phyloP scores from a whole-genome alignment of 2,329 filamentous ascomycete species.

The Fusarium vanettenii region DNA sequence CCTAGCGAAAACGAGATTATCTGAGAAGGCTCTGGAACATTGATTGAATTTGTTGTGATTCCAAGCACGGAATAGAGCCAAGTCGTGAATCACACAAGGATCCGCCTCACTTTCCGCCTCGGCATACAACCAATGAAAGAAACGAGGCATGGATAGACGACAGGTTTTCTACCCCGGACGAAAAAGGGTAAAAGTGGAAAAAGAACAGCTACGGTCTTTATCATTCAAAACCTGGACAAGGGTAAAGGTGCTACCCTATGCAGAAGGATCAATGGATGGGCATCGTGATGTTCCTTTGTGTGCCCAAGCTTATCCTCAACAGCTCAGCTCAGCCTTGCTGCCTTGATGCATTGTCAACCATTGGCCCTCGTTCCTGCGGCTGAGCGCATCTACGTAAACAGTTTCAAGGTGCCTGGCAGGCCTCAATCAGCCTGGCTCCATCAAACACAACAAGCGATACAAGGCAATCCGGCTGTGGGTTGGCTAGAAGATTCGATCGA shows the following conservation, averaged over 20 bases:
- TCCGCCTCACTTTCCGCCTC: conserved; percentile 10
- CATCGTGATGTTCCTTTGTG: not conserved
- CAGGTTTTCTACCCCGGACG: not conserved
- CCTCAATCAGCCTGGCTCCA: conserved; percentile 10
- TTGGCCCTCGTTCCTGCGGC: conserved; percentile 9
- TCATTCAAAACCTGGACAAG: too few relatives aligned
- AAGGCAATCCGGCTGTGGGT: not conserved
- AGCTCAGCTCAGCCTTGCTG: conserved; percentile 26
- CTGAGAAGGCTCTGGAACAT: not conserved
- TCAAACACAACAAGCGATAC: conserved; percentile 1
- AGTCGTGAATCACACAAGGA: not conserved
- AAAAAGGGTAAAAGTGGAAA: not conserved
- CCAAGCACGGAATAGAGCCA: not conserved
- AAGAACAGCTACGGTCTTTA: not conserved
- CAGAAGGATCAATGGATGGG: not conserved
- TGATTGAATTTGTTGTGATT: not conserved
- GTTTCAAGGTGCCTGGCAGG: conserved; percentile 1
- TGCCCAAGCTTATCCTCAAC: not conserved
- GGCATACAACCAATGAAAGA: not conserved
- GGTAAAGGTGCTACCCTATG: not conserved
- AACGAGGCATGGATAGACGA: not conserved
- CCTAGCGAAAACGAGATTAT: not conserved
- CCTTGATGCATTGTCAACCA: not conserved
- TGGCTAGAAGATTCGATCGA: conserved; percentile 43
- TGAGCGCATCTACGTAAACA: conserved; percentile 2